phyloP scores from a whole-genome alignment of 805 yeast species.

The Lipomyces sp. region DNA sequence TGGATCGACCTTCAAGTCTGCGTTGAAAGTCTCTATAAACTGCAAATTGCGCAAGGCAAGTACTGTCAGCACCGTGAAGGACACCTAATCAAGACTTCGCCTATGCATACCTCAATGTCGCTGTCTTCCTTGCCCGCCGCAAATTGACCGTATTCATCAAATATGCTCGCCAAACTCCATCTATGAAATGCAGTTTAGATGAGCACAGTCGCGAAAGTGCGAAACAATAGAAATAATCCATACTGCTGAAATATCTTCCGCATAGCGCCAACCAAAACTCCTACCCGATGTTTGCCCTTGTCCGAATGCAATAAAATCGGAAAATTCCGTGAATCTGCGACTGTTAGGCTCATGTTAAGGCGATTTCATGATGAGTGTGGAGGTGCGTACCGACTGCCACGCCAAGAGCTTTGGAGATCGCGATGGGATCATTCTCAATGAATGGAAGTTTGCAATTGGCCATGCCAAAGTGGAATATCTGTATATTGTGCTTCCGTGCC shows the following conservation, averaged over 20 bases:
- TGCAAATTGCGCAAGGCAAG: too few species aligned
- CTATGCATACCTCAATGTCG: slow-evolving; percentile 58
- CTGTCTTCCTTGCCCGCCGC: slow-evolving; percentile 92
- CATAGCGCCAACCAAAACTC: slow-evolving; percentile 88
- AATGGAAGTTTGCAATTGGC: slow-evolving; percentile 74
- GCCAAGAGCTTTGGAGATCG: slow-evolving; percentile 46
- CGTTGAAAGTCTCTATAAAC: slow-evolving; percentile 73
- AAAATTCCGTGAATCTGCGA: slow-evolving; percentile 54
- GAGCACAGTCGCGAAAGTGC: not conserved
- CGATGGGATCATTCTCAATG: slow-evolving; percentile 53
- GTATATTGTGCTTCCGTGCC: slow-evolving; percentile 53
- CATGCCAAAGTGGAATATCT: slow-evolving; percentile 60
- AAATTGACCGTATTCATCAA: slow-evolving; percentile 88
- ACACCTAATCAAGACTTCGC: too few species aligned
- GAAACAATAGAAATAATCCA: not conserved
- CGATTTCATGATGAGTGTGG: too few species aligned
- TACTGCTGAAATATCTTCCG: slow-evolving; percentile 65
- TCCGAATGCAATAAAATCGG: slow-evolving; percentile 90
- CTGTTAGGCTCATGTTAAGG: too few species aligned
- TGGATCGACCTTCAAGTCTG: slow-evolving; percentile 54
- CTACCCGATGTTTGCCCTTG: slow-evolving; percentile 96
- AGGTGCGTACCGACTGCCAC: slow-evolving; percentile 32
- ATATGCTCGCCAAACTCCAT: slow-evolving; percentile 90
- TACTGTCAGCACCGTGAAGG: too few species aligned
- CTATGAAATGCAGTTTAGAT: slow-evolving; percentile 10